Conservation (phyloP, 2,329 filamentous ascomycete species). For the Orbilia oligospora region DNA sequence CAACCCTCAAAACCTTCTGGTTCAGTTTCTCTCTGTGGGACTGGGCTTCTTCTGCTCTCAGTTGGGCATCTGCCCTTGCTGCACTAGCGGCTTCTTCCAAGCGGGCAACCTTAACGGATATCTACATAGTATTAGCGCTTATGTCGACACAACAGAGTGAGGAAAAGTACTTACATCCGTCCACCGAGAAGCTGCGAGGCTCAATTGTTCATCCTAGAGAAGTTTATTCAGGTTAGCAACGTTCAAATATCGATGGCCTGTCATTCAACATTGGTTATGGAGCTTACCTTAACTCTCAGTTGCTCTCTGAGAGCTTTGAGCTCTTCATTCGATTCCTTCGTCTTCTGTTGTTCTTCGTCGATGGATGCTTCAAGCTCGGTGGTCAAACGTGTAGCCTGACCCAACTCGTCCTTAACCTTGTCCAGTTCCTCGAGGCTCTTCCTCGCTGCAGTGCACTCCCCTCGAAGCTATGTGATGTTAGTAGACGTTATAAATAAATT, state of each 20-base stretch:
- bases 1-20: background rate
- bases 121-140: conserved; percentile 8
- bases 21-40: conserved; percentile 11
- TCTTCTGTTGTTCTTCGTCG: conserved; percentile 7
- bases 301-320: background rate
- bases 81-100: conserved; percentile 15
- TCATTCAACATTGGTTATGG: background rate
- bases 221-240: background rate
- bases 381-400: background rate
- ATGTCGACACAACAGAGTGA: background rate
- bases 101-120: conserved; percentile 9
- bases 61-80: conserved; percentile 30
- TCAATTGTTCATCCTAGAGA: conserved; percentile 37
- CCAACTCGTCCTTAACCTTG: background rate
- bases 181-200: conserved; percentile 25
- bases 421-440: background rate
- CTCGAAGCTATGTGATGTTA: conserved; percentile 15
- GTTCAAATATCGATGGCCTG: background rate
- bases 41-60: conserved; percentile 18
- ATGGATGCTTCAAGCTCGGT: conserved; percentile 2
- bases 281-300: conserved; percentile 26
- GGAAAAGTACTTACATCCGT: conserved; percentile 31
- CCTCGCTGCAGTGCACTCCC: background rate
- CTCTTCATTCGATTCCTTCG: background rate
- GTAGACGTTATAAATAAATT: background rate